Base-by-base conservation (phyloP, 176 grass and related monocot species). In the Lolium perenne region DNA sequence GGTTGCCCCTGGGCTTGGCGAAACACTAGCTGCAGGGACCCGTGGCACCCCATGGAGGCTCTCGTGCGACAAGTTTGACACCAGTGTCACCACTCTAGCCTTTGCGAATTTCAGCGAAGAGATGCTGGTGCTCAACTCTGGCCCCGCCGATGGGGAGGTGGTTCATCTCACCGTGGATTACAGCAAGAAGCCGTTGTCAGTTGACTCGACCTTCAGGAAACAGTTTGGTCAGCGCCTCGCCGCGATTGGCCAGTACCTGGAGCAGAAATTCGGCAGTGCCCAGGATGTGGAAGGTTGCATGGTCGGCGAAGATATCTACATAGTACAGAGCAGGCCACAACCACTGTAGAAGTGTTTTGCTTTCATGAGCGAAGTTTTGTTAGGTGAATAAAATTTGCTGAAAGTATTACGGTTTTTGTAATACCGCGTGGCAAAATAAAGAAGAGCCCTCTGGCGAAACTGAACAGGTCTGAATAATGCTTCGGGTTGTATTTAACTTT, bases 81-180 rank as follows among this genome's bases (percentile, higher is more conserved):
- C 81, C 23, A 76, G 23, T 13, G 86, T 98, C 32, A 91, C 45
- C 22, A 98, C 96, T 47, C 56, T 92, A 58, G 96, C 96, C 68
- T 98, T 98, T n/a, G 93, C 93, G 16, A 98, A 98, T 85, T 98
- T 98, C 65, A 98, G 96, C 3, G 83, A 98, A 79, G 93, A 95
- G 80, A 82, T 98, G 77, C 73, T 87, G 58, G 88, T 91, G n/a
- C 86, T 84, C 38, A 83, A 68, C 86, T 88, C 91, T 8, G 93
- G 85, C 57, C 96, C 93, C 18, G 86, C 93, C 18, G 62, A 98
- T 18, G 96, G 96, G 3, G 84, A 94, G 85, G 81, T 95, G 46
- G 56, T 88, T 35, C 82, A 51, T 58, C 67, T 88, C 57, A 98
- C 86, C 0, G 96, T 95, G 12, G 93, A 98, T 74, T 98, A 98